Base-by-base conservation (phyloP, 2,329 filamentous ascomycete genomes). In the Coniella lustricola region DNA sequence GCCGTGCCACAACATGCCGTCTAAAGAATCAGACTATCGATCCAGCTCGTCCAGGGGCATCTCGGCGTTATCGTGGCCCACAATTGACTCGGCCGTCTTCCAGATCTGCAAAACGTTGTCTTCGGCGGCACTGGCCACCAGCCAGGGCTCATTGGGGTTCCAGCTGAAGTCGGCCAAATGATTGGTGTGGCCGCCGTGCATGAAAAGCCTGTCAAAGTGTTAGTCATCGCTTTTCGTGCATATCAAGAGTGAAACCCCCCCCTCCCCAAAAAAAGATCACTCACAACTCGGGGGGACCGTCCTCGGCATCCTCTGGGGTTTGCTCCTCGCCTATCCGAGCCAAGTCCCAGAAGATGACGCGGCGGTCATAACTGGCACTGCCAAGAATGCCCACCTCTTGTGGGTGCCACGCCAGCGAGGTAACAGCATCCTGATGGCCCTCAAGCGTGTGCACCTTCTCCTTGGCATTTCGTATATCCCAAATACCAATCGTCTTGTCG, bases 141-240 rank as follows among this genome's bases (percentile, higher is more conserved):
- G 81, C 94, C 94, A 98, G 4, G 91, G 90, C 60, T 96, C 90
- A 64, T 95, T 95, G 57, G 82, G 81, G 67, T 98, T 98, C 91
- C 91, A 98, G 69, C 86, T 91, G 62, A 98, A 98, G 67, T 98
- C 94, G 32, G 88, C 90, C 53, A 98, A 81, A 57, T 94, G 86
- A 69, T 96, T 96, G 10, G 93, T 98, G 71, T 98, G 94, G 29
- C 93, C 93, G 53, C 93, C 93, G 61, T 98, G 93, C 90, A 98
- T 97, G 70, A 98, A 98, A 1, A 98, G 73, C 40, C 87, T 90
- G 51, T 42, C 5, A 18, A 5, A 35, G 46, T 31, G 55, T 63
- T 55, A 64, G 57, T 44, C 51, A 35, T 4, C 9, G 38, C 4
- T n/a, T n/a, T n/a, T n/a, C n/a, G n/a, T n/a, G 20, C 16, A 16